Evolutionary conservation across 78 protist genomes (phyloP), one percentile per base, ranked within the genome.

Genomic region (Chrysochromulina parva): DNA sequence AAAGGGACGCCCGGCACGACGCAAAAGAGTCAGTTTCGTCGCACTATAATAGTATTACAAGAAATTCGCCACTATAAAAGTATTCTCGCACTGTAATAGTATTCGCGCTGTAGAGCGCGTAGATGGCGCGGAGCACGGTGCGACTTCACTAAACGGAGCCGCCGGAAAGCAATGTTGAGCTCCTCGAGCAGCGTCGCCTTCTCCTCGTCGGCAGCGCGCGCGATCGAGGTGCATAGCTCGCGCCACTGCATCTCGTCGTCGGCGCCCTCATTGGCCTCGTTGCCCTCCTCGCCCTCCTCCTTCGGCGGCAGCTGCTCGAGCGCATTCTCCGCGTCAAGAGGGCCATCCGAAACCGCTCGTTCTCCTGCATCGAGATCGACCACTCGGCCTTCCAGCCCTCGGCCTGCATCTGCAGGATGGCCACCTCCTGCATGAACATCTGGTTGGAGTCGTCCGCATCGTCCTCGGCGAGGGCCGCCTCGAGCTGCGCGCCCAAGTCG

Each of bases 301-400:
- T 52, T 52, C 0, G 7, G 24, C 14, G 78, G 28, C 24, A 20
- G 78, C 47, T 1, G 20, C 47, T n/a, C 52, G 22, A 69, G 48
- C 53, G 78, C 78, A 14, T 7, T 1, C 53, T 69, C 13, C 78
- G 78, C 52, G 2, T 69, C 52, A 1, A 1, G 14, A 69, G 48
- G 11, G 53, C 78, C 6, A 4, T 20, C 53, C 78, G 78, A 48
- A 69, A 54, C 52, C 53, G 78, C 53, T 69, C 78, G 78, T 69
- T 69, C 13, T 69, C 78, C 78, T 28, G 22, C 78, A 69, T 38
- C 47, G 78, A 54, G 0, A 69, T 69, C 3, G 53, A 10, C 78
- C 78, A 69, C 53, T 69, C 78, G 47, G 53, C 38, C 52, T 69
- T 69, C 78, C 78, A 69, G 20, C 78, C 78, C 20, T 69, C 78